Evolutionary conservation across 2,329 filamentous ascomycete species (phyloP), one percentile per base, ranked within the genome.

Genomic region (Aspergillus sp.): DNA sequence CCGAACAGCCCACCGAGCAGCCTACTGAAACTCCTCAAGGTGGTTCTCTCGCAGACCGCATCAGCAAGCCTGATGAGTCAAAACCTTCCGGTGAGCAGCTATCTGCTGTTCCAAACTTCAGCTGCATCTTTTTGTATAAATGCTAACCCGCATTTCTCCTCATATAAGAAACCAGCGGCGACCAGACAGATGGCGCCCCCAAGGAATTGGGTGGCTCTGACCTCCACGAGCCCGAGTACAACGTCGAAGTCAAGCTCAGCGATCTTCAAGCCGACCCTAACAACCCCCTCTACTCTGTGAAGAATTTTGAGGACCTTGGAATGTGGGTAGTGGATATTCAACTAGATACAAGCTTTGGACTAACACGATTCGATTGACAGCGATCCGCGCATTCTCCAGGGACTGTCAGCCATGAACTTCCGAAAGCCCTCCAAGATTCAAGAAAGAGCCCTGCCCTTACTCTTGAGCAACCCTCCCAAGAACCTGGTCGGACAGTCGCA

Each of bases 401-500:
- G 89, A 38, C 77, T 96, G 29, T 75, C 83, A 37, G 75, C 80
- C 42, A 86, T 97, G 78, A 86, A 86, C 70, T 97, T 96, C 75
- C 79, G 84, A 60, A 95, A 94, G 69, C 93, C 93, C 0, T 97
- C 93, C 44, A 98, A 98, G 73, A 95, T 98, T 53, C 93, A 98
- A 73, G 93, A 95, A 68, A 88, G 86, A 57, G 93, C 93, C 1
- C 79, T 98, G 12, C 93, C 93, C 27, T 77, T 98, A 43, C 86
- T 98, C 61, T 79, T 98, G 51, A 74, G 79, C 57, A 76, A 95
- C 61, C 91, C 93, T n/a, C 86, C 91, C 1, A 78, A 78, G 52
- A 97, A 97, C 69, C 86, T 98, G 79, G 91, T 98, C 61, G 93
- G 90, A 4, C 93, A 98, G 70, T 98, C 93, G n/a, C 93, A 98